Evolutionary conservation across 2,329 filamentous ascomycete species (phyloP).

Genomic region (Bertia moriformis): DNA sequence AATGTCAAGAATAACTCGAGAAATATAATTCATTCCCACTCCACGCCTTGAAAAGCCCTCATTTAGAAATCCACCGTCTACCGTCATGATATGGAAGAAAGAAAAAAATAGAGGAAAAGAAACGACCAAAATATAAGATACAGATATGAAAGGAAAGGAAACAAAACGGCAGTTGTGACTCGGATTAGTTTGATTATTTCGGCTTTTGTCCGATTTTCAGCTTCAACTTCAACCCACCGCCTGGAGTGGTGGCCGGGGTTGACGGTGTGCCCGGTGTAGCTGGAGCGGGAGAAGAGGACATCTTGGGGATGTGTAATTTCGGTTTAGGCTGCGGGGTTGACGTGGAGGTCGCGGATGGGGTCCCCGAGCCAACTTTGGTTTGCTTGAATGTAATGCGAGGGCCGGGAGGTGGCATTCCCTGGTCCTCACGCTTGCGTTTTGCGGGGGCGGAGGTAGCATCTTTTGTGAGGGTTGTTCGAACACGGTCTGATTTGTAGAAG

Average conservation of each 20-base stretch:
- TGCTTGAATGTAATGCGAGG: slow-evolving; percentile 23
- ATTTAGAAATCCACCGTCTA: too few species aligned
- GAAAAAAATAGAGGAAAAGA: too few species aligned
- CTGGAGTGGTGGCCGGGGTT: slow-evolving; percentile 15
- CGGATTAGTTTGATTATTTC: neutral
- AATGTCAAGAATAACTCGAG: too few species aligned
- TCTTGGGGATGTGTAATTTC: slow-evolving; percentile 15
- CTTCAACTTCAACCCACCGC: slow-evolving; percentile 23
- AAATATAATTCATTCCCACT: too few species aligned
- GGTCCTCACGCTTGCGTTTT: slow-evolving; percentile 23
- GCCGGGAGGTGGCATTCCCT: slow-evolving; percentile 8
- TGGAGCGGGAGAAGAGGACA: slow-evolving; percentile 12
- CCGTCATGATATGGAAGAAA: too few species aligned
- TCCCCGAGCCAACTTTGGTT: slow-evolving; percentile 14
- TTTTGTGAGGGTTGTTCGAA: slow-evolving; percentile 19
- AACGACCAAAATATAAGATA: too few species aligned
- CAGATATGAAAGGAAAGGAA: too few species aligned
- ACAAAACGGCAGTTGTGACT: too few species aligned
- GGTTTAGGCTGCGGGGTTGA: slow-evolving; percentile 8
- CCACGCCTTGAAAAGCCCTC: too few species aligned
- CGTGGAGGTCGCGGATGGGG: slow-evolving; percentile 10
- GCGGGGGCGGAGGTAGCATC: slow-evolving; percentile 8
- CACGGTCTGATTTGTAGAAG: slow-evolving; percentile 20
- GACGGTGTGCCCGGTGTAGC: slow-evolving; percentile 11
- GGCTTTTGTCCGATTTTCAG: slow-evolving; percentile 18